A percentile compares a stretch with the other conserved stretches of the same genome.
Evolutionary conservation across 2,329 filamentous ascomycete genomes (phyloP).

Genomic region (Trichoderma simmonsii): DNA sequence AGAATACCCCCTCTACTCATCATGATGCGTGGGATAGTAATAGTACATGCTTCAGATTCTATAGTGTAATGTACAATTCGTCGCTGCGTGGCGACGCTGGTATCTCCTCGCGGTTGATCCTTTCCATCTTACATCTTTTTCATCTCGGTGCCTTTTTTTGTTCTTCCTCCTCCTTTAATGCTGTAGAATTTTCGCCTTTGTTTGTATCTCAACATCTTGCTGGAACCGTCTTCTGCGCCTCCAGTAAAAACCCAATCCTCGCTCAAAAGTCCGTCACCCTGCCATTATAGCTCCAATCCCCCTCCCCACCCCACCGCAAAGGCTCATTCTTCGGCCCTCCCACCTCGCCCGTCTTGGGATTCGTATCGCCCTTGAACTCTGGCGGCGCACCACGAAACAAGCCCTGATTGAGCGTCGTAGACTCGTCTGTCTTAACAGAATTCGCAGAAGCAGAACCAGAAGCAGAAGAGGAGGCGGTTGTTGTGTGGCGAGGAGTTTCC

Average conservation of each 20-base stretch:
- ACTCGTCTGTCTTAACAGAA: background rate
- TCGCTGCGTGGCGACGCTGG: background rate
- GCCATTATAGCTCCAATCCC: constrained; percentile 92
- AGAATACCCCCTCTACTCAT: constrained; percentile 3
- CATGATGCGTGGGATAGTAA: constrained; percentile 5
- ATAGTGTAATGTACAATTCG: constrained; percentile 9
- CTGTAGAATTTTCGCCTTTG: background rate
- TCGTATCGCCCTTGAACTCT: constrained; percentile 88
- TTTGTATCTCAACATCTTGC: background rate
- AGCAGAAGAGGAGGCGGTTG: background rate
- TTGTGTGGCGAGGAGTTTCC: constrained; percentile 23
- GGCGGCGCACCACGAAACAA: constrained; percentile 74
- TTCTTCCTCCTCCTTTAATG: background rate
- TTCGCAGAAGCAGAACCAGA: too few relatives aligned
- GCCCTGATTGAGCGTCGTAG: constrained; percentile 50
- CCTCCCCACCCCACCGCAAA: constrained; percentile 72
- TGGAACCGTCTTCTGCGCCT: background rate
- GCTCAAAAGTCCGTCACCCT: constrained; percentile 84
- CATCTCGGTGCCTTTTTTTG: background rate
- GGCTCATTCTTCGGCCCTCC: constrained; percentile 98
- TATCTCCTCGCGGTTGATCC: background rate
- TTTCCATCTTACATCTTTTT: background rate
- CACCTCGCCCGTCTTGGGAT: constrained; percentile 92
- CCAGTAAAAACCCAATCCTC: background rate
- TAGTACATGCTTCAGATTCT: constrained; percentile 2